These are phyloP conservation scores for Hymenoscyphus scutula DNA, from an alignment of 2,329 filamentous ascomycete species.

Conservation along the genomic window DNA sequence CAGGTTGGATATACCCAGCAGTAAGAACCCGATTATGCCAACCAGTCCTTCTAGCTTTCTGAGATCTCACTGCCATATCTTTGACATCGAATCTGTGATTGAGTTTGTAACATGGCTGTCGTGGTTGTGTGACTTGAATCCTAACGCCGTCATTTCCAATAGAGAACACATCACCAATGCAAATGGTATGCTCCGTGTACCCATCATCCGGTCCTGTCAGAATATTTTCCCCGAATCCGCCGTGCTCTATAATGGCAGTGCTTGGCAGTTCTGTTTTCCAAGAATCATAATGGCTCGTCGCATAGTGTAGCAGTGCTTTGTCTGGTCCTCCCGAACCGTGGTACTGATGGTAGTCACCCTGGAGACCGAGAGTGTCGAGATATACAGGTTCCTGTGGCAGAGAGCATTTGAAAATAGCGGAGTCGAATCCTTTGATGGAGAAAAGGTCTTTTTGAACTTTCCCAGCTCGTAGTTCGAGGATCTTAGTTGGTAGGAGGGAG, in stretches of 20 bases:
- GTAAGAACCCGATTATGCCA: conserved; percentile 64
- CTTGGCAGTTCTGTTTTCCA: conserved; percentile 54
- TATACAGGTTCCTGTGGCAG: conserved; percentile 8
- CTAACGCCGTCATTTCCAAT: conserved; percentile 40
- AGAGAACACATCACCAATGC: conserved; percentile 59
- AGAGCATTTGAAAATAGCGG: conserved; percentile 5
- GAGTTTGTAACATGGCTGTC: conserved; percentile 65
- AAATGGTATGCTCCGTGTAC: conserved; percentile 57
- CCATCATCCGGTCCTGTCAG: conserved; percentile 47
- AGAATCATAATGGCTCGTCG: conserved; percentile 53
- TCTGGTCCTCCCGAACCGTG: conserved; percentile 53
- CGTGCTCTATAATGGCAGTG: conserved; percentile 50
- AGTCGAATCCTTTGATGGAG: conserved; percentile 1
- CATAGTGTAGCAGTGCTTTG: conserved; percentile 44
- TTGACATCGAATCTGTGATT: conserved; percentile 65
- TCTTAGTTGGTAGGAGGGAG: not conserved
- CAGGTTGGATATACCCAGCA: conserved; percentile 52
- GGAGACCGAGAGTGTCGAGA: conserved; percentile 9
- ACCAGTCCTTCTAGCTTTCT: conserved; percentile 56
- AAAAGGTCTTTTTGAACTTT: conserved; percentile 1
- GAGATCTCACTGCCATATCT: conserved; percentile 58
- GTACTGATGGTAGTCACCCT: conserved; percentile 16
- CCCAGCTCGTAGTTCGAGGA: not conserved
- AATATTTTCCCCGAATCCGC: conserved; percentile 64
- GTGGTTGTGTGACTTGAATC: conserved; percentile 58